A percentile compares a stretch with the other conserved stretches of the same genome.
These are phyloP conservation scores for Chlamydomonas schloesseri DNA, from an alignment of 139 green algal genomes.

Conservation along the genomic window DNA sequence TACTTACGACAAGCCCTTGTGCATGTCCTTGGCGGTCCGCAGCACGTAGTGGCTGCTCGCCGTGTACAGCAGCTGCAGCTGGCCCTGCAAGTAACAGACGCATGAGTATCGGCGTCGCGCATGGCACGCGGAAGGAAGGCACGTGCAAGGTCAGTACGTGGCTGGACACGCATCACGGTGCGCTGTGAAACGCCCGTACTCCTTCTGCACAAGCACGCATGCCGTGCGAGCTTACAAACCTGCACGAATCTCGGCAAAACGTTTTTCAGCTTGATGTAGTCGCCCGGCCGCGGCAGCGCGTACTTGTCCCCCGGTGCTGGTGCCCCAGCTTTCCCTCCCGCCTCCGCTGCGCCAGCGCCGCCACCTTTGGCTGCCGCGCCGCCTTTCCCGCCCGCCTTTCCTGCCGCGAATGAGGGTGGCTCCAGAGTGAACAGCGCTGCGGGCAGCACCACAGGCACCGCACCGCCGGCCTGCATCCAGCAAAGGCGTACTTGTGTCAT, in stretches of 20 bases:
- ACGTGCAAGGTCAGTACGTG: no score
- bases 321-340: no score
- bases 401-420: background rate
- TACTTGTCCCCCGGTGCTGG: no score
- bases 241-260: background rate
- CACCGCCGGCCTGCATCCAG: background rate
- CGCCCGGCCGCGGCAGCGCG: conserved; percentile 15
- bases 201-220: no score
- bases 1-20: background rate
- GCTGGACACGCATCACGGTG: no score
- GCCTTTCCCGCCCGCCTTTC: background rate
- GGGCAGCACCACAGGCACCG: conserved; percentile 17
- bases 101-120: no score
- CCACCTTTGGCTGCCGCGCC: background rate
- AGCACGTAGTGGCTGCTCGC: background rate
- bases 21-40: no score
- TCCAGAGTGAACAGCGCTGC: background rate
- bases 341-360: no score
- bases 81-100: no score
- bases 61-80: background rate
- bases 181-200: no score
- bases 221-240: background rate
- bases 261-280: conserved; percentile 9
- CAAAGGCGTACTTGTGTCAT: no score
- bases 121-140: no score